Evolutionary conservation across 2,329 filamentous ascomycete species (phyloP).

Genomic region (Colletotrichum liriopes): DNA sequence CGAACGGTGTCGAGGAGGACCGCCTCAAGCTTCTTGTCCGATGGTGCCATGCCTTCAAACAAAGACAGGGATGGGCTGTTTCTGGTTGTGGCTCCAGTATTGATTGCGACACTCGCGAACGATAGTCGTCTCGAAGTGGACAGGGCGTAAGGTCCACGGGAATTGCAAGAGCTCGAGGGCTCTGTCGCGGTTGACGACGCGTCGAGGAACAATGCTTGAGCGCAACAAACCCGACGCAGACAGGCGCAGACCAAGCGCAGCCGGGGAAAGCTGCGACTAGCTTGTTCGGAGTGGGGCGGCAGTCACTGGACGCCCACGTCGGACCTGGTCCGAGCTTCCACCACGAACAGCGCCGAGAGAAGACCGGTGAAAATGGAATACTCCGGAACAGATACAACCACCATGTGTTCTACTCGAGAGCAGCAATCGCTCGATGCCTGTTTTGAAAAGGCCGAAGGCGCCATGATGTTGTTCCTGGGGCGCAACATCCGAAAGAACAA

Average conservation of each 20-base stretch:
- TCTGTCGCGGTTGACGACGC: conserved; percentile 28
- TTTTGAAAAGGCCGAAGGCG: not conserved
- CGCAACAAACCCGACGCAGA: conserved; percentile 27
- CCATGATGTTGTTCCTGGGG: too few relatives aligned
- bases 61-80: not conserved
- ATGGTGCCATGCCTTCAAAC: conserved; percentile 56
- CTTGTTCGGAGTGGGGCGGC: conserved; percentile 24
- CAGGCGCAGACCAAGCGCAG: conserved; percentile 30
- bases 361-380: not conserved
- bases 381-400: not conserved
- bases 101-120: not conserved
- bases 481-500: rapidly evolving
- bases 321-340: conserved; percentile 14
- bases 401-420: not conserved
- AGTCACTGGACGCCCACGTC: conserved; percentile 20
- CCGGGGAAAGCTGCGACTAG: conserved; percentile 20
- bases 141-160: not conserved
- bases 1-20: conserved; percentile 64
- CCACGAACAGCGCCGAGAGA: not conserved
- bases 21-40: conserved; percentile 59
- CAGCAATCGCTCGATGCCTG: not conserved
- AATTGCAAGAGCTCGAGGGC: conserved; percentile 10
- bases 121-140: not conserved
- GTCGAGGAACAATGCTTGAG: conserved; percentile 22
- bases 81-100: not conserved